Conservation (phyloP, 345 rosid species). For the Hypericum androsaemum region DNA sequence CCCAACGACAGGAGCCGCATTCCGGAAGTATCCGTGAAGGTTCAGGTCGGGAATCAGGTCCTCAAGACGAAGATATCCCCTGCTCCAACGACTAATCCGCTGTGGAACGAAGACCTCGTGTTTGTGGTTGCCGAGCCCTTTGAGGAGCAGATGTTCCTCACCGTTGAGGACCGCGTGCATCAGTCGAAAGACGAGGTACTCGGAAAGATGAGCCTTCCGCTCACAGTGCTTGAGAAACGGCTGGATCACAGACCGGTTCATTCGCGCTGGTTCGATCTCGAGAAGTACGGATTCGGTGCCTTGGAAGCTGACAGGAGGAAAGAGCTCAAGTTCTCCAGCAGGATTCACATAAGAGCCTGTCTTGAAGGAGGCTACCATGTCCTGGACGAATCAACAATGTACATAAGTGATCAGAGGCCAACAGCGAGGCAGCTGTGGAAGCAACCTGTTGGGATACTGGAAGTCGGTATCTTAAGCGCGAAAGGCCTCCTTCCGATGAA, state of each 20-base stretch:
- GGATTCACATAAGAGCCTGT: slow-evolving; percentile 70
- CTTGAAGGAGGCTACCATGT: slow-evolving; percentile 96
- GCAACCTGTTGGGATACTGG: slow-evolving; percentile 60
- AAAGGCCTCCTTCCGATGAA: slow-evolving; percentile 71
- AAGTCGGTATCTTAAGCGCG: slow-evolving; percentile 68
- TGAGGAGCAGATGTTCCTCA: slow-evolving; percentile 63
- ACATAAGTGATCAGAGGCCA: slow-evolving; percentile 76
- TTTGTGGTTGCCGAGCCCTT: slow-evolving; percentile 93
- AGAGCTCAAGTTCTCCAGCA: slow-evolving; percentile 65
- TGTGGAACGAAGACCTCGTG: slow-evolving; percentile 83
- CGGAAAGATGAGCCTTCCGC: slow-evolving; percentile 52
- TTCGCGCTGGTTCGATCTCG: slow-evolving; percentile 85
- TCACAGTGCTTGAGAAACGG: slow-evolving; percentile 55
- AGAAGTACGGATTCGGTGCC: slow-evolving; percentile 59
- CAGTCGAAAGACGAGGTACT: slow-evolving; percentile 54
- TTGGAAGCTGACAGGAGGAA: slow-evolving; percentile 73
- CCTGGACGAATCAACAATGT: slow-evolving; percentile 79
- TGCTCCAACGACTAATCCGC: slow-evolving; percentile 36
- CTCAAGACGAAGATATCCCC: slow-evolving; percentile 52
- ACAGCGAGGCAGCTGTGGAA: slow-evolving; percentile 88
- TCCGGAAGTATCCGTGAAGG: slow-evolving; percentile 67
- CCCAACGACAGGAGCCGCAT: slow-evolving; percentile 52
- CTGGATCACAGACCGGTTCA: slow-evolving; percentile 75
- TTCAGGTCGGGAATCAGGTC: slow-evolving; percentile 66
- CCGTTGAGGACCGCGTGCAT: slow-evolving; percentile 60